These are phyloP conservation scores for Acanthochlamys bracteata DNA, from an alignment of 106 monocot genomes.

Conservation along the genomic window DNA sequence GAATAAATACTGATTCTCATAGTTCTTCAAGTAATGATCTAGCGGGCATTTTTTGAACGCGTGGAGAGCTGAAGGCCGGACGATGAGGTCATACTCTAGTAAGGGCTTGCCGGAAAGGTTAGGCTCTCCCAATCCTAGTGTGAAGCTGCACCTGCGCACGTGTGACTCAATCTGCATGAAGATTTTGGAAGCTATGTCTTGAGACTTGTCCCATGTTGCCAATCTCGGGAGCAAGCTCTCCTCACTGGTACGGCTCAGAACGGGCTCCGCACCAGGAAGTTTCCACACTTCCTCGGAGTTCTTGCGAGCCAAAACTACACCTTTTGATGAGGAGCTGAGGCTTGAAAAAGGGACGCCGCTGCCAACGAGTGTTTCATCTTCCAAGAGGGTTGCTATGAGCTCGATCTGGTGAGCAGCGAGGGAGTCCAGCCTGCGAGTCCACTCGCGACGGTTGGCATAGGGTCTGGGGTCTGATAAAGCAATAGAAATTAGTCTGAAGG, in stretches of 20 bases:
- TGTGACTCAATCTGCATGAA: constrained; percentile 43
- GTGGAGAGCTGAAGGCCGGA: constrained; percentile 20
- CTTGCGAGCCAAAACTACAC: constrained; percentile 30
- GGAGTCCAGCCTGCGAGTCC: constrained; percentile 46
- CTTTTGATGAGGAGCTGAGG: constrained; percentile 15
- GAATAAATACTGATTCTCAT: constrained; percentile 48
- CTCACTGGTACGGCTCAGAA: constrained; percentile 66
- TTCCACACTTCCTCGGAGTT: constrained; percentile 61
- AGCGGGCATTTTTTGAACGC: constrained; percentile 31
- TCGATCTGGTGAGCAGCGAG: constrained; percentile 50
- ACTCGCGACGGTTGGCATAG: constrained; percentile 52
- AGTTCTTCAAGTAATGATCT: constrained; percentile 19
- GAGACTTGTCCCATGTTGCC: constrained; percentile 58
- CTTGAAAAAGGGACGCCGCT: constrained; percentile 38
- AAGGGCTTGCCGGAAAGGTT: constrained; percentile 33
- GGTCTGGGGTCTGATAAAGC: constrained; percentile 60
- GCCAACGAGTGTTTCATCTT: constrained; percentile 17
- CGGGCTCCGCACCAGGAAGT: constrained; percentile 25
- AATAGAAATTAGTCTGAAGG: constrained; percentile 66
- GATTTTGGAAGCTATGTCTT: constrained; percentile 45
- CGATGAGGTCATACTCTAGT: constrained; percentile 32
- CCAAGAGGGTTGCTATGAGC: constrained; percentile 45
- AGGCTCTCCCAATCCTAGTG: constrained; percentile 32
- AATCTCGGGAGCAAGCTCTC: constrained; percentile 76
- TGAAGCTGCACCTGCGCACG: constrained; percentile 17